Conservation (phyloP, 345 rosid genomes). For the Geranium brycei region DNA sequence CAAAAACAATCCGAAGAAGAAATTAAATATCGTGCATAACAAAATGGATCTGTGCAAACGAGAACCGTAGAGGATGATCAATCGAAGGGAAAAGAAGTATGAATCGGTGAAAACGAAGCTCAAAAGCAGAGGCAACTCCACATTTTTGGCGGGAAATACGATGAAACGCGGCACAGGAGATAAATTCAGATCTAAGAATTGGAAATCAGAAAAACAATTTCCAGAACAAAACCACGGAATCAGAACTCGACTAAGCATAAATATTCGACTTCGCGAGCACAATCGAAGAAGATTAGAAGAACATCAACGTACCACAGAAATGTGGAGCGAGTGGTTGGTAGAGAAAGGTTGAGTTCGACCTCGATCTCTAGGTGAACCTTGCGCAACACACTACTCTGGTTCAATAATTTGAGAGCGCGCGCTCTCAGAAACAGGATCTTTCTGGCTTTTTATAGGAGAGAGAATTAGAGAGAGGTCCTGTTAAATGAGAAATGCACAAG, state of each 20-base stretch:
- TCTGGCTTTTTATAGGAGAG: background rate
- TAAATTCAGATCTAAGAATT: background rate
- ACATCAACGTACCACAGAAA: background rate
- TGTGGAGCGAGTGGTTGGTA: background rate
- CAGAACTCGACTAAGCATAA: background rate
- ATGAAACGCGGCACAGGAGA: background rate
- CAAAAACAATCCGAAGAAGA: background rate
- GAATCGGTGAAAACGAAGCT: background rate
- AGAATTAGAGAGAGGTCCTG: too few species aligned
- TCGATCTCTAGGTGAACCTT: background rate
- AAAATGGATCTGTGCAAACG: background rate
- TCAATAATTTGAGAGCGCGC: background rate
- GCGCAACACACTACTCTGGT: background rate
- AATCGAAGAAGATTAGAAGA: background rate
- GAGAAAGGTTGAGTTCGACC: background rate
- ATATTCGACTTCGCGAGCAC: background rate
- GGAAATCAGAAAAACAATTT: background rate
- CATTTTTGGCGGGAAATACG: background rate
- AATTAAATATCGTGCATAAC: too few species aligned
- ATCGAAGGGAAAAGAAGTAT: background rate
- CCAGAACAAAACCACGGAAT: background rate
- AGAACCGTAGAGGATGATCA: background rate
- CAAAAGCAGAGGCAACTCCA: background rate
- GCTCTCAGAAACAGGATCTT: background rate
- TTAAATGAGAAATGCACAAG: too few species aligned